These are phyloP conservation scores for Sphagnum magellanicum DNA, from an alignment of 228 moss, liverwort and hornwort genomes.

Conservation along the genomic window DNA sequence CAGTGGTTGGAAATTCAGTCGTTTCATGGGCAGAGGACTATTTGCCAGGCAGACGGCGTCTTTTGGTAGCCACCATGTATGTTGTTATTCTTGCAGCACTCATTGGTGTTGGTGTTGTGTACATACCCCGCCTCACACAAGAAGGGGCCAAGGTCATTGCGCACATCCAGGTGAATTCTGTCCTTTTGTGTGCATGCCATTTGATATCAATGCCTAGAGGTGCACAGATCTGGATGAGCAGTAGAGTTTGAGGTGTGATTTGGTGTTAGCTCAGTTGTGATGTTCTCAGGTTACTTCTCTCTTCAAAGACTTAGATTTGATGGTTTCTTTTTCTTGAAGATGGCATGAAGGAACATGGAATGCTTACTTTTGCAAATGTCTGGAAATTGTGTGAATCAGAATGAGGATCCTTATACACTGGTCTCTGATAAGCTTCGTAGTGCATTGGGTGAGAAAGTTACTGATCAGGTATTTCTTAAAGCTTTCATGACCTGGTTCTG, in stretches of 20 bases:
- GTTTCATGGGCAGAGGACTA: constrained; percentile 51
- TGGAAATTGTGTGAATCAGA: constrained; percentile 16
- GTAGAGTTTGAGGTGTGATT: too few species aligned
- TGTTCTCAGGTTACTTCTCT: not conserved
- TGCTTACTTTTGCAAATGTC: too few species aligned
- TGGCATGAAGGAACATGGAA: too few species aligned
- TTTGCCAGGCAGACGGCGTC: constrained; percentile 41
- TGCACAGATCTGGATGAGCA: too few species aligned
- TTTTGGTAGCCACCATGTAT: constrained; percentile 52
- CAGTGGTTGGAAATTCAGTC: constrained; percentile 48
- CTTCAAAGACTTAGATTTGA: not conserved
- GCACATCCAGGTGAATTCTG: constrained; percentile 30
- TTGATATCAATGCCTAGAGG: too few species aligned
- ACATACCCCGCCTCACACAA: constrained; percentile 52
- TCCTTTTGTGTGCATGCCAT: not conserved
- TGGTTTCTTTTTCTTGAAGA: too few species aligned
- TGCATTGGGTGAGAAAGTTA: constrained; percentile 48
- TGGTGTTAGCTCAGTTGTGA: not conserved
- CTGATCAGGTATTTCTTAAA: constrained; percentile 33
- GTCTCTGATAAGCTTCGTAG: constrained; percentile 53
- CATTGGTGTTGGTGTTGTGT: constrained; percentile 44
- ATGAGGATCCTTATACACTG: constrained; percentile 50
- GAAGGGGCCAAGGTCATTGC: constrained; percentile 54
- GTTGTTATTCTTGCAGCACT: constrained; percentile 51
- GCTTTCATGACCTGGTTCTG: not conserved